Evolutionary conservation across 2,329 filamentous ascomycete genomes (phyloP), one percentile per base, ranked within the genome.

Genomic region (Venturia aucupariae): DNA sequence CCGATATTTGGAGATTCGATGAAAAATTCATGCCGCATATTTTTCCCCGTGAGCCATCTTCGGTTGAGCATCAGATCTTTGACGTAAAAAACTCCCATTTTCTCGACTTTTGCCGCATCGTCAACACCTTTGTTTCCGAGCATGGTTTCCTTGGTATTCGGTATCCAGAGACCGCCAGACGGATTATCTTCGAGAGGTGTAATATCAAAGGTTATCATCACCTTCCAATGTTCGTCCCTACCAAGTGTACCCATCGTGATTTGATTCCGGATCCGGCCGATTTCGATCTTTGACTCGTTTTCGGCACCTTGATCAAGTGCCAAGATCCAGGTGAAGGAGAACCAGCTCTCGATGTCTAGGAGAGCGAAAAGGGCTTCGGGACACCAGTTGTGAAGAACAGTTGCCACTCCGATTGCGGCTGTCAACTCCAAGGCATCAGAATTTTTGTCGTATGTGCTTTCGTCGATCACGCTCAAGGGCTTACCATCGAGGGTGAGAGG

Each of bases 21-120:
- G n/a, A 57, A 57, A 30, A 57, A 57, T n/a, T 57, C 51, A 35
- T 57, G 51, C 17, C 51, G 51, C 30, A 35, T n/a, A n/a, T 57
- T 57, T 22, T 35, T 57, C 3, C 51, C 51, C 30, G 51, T 57
- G 3, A 5, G 27, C 51, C 51, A 57, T 19, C 51, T 7, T n/a
- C 24, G 27, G 11, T 35, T 10, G 6, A 57, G 15, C 3, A 57
- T 15, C 17, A 57, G 22, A 19, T 57, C 51, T 35, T 35, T 35
- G 17, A 22, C 51, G 17, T 35, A 57, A 35, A 15, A 35, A 5
- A 10, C 10, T 7, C 24, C 51, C 2, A 32, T 27, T 32, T 6
- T n/a, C 17, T 57, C 51, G 7, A 57, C 15, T 10, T 19, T 30
- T 19, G 30, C 27, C n/a, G 17, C 17, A 57, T 35, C 15, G n/a